Conservation (phyloP, 768 basidiomycete genomes). For the Termitomyces sp. region DNA sequence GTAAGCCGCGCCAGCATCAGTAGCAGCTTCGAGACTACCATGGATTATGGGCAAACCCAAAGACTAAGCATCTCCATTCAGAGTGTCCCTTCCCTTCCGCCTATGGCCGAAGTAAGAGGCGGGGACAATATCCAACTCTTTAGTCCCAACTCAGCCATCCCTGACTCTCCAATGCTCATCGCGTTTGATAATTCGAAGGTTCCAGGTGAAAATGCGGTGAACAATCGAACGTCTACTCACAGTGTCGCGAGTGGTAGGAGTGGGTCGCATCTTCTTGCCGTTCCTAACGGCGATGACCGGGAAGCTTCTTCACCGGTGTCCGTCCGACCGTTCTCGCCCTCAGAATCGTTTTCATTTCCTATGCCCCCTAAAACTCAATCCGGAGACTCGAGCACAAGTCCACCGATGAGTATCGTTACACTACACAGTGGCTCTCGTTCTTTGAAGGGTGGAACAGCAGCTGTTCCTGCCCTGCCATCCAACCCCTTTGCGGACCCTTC, state of each 20-base stretch:
- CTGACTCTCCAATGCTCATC: conserved; percentile 26
- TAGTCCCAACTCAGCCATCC: conserved; percentile 4
- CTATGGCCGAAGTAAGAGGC: conserved; percentile 49
- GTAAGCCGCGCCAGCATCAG: conserved; percentile 25
- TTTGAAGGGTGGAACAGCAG: conserved; percentile 8
- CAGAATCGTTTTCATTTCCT: conserved; percentile 67
- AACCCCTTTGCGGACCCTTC: conserved; percentile 25
- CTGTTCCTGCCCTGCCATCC: conserved; percentile 10
- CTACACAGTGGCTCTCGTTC: conserved; percentile 1
- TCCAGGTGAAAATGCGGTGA: conserved; percentile 6
- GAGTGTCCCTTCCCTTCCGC: conserved; percentile 38
- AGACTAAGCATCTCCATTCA: conserved; percentile 18
- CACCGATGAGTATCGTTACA: conserved; percentile 18
- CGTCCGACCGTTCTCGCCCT: conserved; percentile 61
- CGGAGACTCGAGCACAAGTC: conserved; percentile 17
- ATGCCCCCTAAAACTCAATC: conserved; percentile 42
- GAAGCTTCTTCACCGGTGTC: conserved; percentile 47
- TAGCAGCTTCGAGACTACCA: conserved; percentile 65
- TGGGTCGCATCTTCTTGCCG: conserved; percentile 37
- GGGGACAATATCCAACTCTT: conserved; percentile 8
- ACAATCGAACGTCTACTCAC: conserved; percentile 31
- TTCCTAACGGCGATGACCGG: conserved; percentile 19
- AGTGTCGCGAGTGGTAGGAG: conserved; percentile 32
- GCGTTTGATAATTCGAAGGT: conserved; percentile 22
- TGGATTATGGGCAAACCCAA: conserved; percentile 36